Conservation (phyloP, 768 basidiomycete species). For the Amanita thiersii region DNA sequence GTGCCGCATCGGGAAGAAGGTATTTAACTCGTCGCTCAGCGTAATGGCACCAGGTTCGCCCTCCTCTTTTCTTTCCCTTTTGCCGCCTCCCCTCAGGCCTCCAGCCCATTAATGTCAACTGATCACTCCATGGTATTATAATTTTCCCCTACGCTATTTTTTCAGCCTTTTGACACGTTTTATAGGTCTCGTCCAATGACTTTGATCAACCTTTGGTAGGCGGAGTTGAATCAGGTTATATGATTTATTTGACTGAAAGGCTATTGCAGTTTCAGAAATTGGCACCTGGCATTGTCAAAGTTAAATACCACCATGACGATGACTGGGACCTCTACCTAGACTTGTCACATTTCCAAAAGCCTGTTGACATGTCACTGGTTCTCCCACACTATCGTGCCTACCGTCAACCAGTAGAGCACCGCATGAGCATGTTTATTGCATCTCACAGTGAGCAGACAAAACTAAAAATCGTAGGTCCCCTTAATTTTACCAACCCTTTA, state of each 20-base stretch:
- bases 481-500: constrained; percentile 6
- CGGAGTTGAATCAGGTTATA: neutral
- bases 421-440: constrained; percentile 61
- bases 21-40: constrained; percentile 17
- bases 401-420: constrained; percentile 63
- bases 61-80: neutral
- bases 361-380: constrained; percentile 59
- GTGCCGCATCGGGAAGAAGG: constrained; percentile 21
- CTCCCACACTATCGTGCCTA: constrained; percentile 76
- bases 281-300: constrained; percentile 46
- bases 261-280: neutral
- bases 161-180: neutral
- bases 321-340: constrained; percentile 65
- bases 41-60: neutral
- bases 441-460: constrained; percentile 47
- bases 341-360: constrained; percentile 27
- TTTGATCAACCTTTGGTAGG: constrained; percentile 8
- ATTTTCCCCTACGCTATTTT: neutral
- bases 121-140: constrained; percentile 1
- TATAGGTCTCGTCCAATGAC: neutral
- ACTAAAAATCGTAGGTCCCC: constrained; percentile 60
- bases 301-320: constrained; percentile 52
- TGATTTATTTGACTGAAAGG: neutral
- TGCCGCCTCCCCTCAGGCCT: too few relatives aligned
- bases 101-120: constrained; percentile 2